A percentile compares a stretch with the other conserved stretches of the same genome.
phyloP scores from a whole-genome alignment of 2,329 filamentous ascomycete genomes.

The Botrytis cinerea region DNA sequence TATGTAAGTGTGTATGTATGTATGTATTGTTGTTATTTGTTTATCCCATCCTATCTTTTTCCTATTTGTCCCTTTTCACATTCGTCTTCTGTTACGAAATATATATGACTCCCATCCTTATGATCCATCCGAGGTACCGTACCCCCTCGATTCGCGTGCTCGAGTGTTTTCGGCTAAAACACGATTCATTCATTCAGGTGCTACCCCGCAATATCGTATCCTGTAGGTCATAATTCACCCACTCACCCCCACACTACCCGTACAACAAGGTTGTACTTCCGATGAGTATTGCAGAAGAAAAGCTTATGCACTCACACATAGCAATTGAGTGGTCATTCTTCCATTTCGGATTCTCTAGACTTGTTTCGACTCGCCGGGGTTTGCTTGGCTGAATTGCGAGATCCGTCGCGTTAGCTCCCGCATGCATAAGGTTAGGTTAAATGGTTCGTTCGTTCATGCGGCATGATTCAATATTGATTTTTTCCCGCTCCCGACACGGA shows the following conservation, averaged over 20 bases:
- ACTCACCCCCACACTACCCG: neutral
- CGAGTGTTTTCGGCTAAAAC: neutral
- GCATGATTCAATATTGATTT: neutral
- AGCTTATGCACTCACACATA: neutral
- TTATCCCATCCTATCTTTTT: neutral
- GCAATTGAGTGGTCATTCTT: slow-evolving; percentile 9
- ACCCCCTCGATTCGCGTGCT: neutral
- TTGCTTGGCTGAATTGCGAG: neutral
- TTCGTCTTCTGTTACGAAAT: neutral
- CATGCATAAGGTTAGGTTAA: neutral
- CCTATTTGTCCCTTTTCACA: too few relatives aligned
- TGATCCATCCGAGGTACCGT: neutral
- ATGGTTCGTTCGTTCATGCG: neutral
- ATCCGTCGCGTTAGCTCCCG: neutral
- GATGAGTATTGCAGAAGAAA: slow-evolving; percentile 5
- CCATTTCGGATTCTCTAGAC: neutral
- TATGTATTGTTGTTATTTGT: neutral
- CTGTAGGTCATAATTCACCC: neutral
- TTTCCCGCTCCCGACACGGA: neutral
- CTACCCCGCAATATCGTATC: slow-evolving; percentile 10
- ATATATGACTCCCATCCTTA: neutral
- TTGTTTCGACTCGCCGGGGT: neutral
- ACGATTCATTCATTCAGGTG: neutral
- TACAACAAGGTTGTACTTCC: neutral
- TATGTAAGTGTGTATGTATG: neutral